A percentile compares a stretch with the other conserved stretches of the same genome.
phyloP scores from a whole-genome alignment of 2,329 filamentous ascomycete genomes.

The Colletotrichum sp. region DNA sequence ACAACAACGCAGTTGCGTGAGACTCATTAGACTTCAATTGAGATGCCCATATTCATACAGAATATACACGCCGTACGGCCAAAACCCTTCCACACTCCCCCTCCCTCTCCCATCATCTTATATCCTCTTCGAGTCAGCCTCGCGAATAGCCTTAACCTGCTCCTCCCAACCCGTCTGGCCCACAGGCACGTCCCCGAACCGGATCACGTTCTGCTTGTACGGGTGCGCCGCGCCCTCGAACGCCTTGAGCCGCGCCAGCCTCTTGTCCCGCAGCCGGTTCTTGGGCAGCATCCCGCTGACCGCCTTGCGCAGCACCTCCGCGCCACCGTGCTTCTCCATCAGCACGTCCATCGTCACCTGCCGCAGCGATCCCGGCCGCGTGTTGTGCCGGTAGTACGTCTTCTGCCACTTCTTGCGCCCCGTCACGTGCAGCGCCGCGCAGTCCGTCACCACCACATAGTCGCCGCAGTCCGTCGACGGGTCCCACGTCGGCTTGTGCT shows the following conservation, averaged over 20 bases:
- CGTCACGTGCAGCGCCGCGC: slow-evolving; percentile 83
- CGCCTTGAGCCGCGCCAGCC: slow-evolving; percentile 88
- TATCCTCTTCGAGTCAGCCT: slow-evolving; percentile 55
- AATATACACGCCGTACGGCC: slow-evolving; percentile 19
- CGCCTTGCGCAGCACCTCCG: slow-evolving; percentile 88
- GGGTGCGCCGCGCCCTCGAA: slow-evolving; percentile 95
- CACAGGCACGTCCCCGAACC: slow-evolving; percentile 66
- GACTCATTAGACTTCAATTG: slow-evolving; percentile 10
- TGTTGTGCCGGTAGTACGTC: slow-evolving; percentile 94
- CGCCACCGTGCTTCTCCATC: slow-evolving; percentile 92
- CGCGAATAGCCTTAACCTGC: slow-evolving; percentile 54
- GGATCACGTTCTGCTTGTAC: slow-evolving; percentile 86
- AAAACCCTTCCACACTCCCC: neutral
- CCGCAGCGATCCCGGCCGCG: slow-evolving; percentile 84
- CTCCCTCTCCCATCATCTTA: slow-evolving; percentile 31
- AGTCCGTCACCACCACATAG: slow-evolving; percentile 95
- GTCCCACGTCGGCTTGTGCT: slow-evolving; percentile 98
- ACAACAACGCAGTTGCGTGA: neutral
- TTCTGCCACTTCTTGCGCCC: slow-evolving; percentile 95
- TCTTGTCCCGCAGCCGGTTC: slow-evolving; percentile 87
- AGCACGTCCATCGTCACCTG: slow-evolving; percentile 93
- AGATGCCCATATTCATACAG: slow-evolving; percentile 22
- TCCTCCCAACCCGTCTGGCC: slow-evolving; percentile 59
- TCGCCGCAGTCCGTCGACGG: slow-evolving; percentile 98
- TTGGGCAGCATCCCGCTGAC: slow-evolving; percentile 98